Percentiles rank a stretch among this genome's conserved stretches.
Evolutionary conservation across 2,329 filamentous ascomycete genomes (phyloP).

Genomic region (Atkinsonella texensis): DNA sequence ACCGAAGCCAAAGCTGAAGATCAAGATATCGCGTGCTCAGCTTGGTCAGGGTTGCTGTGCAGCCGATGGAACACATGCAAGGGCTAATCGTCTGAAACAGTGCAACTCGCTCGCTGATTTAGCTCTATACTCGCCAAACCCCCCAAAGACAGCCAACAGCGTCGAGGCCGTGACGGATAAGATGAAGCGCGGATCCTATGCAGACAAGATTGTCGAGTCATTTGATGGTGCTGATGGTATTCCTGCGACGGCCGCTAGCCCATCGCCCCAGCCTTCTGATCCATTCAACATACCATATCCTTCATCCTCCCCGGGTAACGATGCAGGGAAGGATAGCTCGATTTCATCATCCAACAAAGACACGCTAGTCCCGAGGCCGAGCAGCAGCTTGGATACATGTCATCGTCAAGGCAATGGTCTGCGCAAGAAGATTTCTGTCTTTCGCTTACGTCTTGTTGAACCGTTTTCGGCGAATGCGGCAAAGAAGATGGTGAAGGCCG

Average conservation of each 20-base stretch:
- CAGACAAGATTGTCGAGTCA: neutral
- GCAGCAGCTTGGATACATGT: conserved; percentile 4
- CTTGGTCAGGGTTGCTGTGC: conserved; percentile 11
- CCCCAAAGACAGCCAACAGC: neutral
- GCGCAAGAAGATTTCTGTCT: conserved; percentile 19
- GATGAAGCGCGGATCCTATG: neutral
- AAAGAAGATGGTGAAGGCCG: conserved; percentile 7
- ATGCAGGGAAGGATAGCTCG: conserved; percentile 6
- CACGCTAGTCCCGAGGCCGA: conserved; percentile 7
- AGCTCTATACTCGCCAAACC: conserved; percentile 10
- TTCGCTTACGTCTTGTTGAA: conserved; percentile 15
- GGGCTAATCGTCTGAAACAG: conserved; percentile 17
- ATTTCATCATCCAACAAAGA: conserved; percentile 6
- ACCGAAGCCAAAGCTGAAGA: conserved; percentile 18
- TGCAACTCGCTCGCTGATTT: conserved; percentile 22
- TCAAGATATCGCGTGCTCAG: conserved; percentile 21
- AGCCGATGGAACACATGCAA: conserved; percentile 9
- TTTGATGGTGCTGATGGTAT: conserved; percentile 7
- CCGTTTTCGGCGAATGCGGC: conserved; percentile 5
- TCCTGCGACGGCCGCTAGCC: conserved; percentile 5
- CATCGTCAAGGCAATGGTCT: conserved; percentile 9
- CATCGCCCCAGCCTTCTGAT: conserved; percentile 16
- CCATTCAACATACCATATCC: conserved; percentile 25
- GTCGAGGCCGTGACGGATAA: neutral
- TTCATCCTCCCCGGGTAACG: conserved; percentile 10